Evolutionary conservation across 1,284 basidiomycete species (phyloP).

Genomic region (Schizophyllum amplum): DNA sequence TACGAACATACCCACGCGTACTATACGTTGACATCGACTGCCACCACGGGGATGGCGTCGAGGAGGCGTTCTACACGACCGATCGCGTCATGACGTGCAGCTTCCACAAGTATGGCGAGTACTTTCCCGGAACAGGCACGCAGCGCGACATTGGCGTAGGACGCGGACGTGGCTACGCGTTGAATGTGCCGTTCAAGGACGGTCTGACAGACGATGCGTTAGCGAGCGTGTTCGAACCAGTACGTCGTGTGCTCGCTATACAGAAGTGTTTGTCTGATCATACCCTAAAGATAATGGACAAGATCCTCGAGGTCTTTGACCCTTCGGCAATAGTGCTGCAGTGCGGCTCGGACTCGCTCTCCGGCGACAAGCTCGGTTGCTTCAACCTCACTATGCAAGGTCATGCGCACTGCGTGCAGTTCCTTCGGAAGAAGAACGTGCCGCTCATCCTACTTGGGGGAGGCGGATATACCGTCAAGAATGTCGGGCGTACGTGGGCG

Average conservation of each 20-base stretch:
- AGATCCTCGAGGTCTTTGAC: conserved; percentile 85
- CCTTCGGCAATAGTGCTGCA: conserved; percentile 91
- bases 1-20: conserved; percentile 78
- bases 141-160: conserved; percentile 83
- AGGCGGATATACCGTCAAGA: conserved; percentile 95
- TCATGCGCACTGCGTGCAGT: conserved; percentile 88
- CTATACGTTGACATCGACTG: conserved; percentile 98
- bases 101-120: conserved; percentile 97
- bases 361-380: conserved; percentile 93
- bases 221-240: conserved; percentile 83
- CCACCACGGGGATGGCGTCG: conserved; percentile 97
- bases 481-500: conserved; percentile 93
- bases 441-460: conserved; percentile 92
- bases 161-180: conserved; percentile 82
- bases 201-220: conserved; percentile 85
- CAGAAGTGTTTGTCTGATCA: background rate
- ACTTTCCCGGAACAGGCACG: conserved; percentile 92
- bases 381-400: conserved; percentile 96
- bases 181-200: conserved; percentile 93
- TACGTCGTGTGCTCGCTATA: conserved; percentile 30
- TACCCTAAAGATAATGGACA: conserved; percentile 61
- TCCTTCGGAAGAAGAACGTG: conserved; percentile 77
- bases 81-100: conserved; percentile 95
- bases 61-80: conserved; percentile 98
- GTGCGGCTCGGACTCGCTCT: conserved; percentile 92